Conservation (phyloP, 192 early-diverging fungal species). For the Funneliformis geosporum region DNA sequence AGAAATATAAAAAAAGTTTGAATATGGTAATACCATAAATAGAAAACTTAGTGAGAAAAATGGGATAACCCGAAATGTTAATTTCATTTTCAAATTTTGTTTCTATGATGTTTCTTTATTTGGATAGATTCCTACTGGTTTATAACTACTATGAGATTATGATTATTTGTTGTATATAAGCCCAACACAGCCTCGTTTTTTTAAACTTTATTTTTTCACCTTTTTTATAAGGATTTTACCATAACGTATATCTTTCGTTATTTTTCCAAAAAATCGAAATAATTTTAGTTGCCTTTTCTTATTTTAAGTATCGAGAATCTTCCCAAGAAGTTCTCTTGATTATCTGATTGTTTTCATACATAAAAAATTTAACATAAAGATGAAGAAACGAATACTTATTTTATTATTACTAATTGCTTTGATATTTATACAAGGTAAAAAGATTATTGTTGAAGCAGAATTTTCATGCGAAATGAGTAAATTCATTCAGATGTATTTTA, state of each 20-base stretch:
- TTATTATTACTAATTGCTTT: not conserved
- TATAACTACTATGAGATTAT: not conserved
- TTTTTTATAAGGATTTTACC: not conserved
- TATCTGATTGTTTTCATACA: not conserved
- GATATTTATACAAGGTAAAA: not conserved
- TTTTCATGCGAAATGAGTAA: not conserved
- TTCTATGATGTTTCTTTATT: not conserved
- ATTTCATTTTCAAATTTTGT: not conserved
- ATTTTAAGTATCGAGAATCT: not conserved
- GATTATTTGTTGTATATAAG: not conserved
- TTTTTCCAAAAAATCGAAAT: too few relatives aligned
- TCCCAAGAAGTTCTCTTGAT: not conserved
- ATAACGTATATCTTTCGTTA: too few relatives aligned
- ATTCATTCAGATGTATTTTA: not conserved
- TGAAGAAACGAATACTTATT: not conserved
- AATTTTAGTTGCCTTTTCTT: not conserved
- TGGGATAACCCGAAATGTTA: not conserved
- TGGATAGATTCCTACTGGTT: not conserved
- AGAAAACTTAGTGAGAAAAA: not conserved
- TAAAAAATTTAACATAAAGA: not conserved
- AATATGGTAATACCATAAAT: not conserved
- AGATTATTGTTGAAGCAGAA: not conserved
- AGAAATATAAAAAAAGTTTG: not conserved
- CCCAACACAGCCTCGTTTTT: not conserved
- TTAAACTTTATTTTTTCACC: not conserved